phyloP scores from a whole-genome alignment of 106 monocot genomes.

The Platanthera zijinensis region DNA sequence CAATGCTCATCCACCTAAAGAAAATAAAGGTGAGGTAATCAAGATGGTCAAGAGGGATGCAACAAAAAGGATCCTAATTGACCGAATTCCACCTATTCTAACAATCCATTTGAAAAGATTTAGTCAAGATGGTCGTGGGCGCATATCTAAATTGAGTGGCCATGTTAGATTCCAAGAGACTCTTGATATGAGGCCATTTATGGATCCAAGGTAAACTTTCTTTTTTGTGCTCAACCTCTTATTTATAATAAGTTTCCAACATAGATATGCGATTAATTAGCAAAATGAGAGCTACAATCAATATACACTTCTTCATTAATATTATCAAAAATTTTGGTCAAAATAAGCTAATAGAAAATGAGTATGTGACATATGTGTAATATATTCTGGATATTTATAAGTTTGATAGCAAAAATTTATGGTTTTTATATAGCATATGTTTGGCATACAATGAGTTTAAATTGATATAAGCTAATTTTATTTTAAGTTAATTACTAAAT shows the following conservation, averaged over 20 bases:
- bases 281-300: background rate
- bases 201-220: constrained; percentile 57
- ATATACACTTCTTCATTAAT: background rate
- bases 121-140: constrained; percentile 75
- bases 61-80: constrained; percentile 61
- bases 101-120: constrained; percentile 87
- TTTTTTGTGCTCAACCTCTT: background rate
- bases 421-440: background rate
- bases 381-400: background rate
- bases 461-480: background rate
- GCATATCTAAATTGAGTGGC: constrained; percentile 70
- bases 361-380: background rate
- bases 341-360: background rate
- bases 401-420: background rate
- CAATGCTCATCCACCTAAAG: constrained; percentile 13
- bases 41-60: constrained; percentile 67
- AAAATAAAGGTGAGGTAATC: constrained; percentile 14
- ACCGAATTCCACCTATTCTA: constrained; percentile 49
- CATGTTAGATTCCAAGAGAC: constrained; percentile 67
- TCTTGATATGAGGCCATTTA: constrained; percentile 66
- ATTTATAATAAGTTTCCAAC: background rate
- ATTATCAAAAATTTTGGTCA: background rate
- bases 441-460: background rate
- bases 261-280: background rate
- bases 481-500: background rate